phyloP scores from a whole-genome alignment of 2,329 filamentous ascomycete genomes.

The Keithomyces neogunnii region DNA sequence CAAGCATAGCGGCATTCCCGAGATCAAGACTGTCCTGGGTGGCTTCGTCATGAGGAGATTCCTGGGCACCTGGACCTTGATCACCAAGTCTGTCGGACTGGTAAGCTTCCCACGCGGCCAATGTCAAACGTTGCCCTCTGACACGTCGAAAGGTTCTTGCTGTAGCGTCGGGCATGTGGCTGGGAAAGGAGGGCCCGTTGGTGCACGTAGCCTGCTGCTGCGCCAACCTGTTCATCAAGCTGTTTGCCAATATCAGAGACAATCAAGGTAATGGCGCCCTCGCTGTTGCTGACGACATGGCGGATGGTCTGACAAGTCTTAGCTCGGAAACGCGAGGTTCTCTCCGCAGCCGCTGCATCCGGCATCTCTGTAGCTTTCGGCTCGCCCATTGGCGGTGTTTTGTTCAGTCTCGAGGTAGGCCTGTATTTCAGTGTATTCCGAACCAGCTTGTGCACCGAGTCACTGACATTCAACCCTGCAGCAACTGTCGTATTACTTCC shows the following conservation, averaged over 20 bases:
- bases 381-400: conserved; percentile 84
- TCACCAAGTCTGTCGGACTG: conserved; percentile 82
- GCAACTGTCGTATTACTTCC: conserved; percentile 95
- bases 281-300: background rate
- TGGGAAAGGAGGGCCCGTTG: conserved; percentile 90
- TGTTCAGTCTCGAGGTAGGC: conserved; percentile 83
- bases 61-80: conserved; percentile 77
- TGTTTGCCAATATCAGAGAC: conserved; percentile 67
- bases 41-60: conserved; percentile 89
- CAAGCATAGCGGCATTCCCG: conserved; percentile 90
- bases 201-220: conserved; percentile 97
- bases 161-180: conserved; percentile 90
- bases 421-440: background rate
- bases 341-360: conserved; percentile 85
- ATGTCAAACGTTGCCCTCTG: background rate
- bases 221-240: conserved; percentile 86
- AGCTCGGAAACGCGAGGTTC: conserved; percentile 87
- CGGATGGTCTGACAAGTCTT: background rate
- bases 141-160: conserved; percentile 59
- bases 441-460: background rate
- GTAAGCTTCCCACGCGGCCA: conserved; percentile 36
- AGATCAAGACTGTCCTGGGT: conserved; percentile 93
- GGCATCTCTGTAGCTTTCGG: conserved; percentile 94
- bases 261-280: conserved; percentile 62
- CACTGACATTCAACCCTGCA: conserved; percentile 20